Percentiles rank a stretch among this genome's conserved stretches.
Conservation (phyloP, 345 rosid genomes). For the Microcos paniculata region DNA sequence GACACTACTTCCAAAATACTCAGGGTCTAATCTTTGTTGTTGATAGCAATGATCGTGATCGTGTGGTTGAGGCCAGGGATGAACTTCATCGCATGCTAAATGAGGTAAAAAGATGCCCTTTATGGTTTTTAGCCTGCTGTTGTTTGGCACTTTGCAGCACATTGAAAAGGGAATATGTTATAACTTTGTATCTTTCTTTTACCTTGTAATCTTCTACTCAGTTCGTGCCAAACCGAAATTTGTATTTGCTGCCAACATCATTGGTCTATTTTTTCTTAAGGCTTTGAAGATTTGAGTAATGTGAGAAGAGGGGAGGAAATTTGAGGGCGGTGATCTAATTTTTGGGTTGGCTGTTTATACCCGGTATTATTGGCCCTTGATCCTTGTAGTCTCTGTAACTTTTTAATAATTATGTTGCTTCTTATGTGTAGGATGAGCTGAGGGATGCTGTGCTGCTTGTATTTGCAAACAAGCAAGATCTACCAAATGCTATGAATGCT, state of each 20-base stretch:
- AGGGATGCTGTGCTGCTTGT: conserved; percentile 94
- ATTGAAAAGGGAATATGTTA: not conserved
- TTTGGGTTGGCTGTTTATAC: not conserved
- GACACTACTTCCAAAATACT: conserved; percentile 78
- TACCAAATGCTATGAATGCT: conserved; percentile 85
- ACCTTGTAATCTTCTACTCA: not conserved
- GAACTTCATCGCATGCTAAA: conserved; percentile 82
- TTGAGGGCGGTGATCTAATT: not conserved
- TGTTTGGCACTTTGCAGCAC: not conserved
- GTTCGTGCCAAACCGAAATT: not conserved
- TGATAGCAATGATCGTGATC: conserved; percentile 82
- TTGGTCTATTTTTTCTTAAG: not conserved
- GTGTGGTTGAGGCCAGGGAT: conserved; percentile 71
- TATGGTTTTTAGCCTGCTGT: not conserved
- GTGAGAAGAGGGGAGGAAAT: not conserved
- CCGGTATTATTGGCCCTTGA: too few relatives aligned
- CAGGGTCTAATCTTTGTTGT: conserved; percentile 89
- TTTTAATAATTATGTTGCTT: not conserved
- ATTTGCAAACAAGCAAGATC: conserved; percentile 88
- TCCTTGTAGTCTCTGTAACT: too few relatives aligned
- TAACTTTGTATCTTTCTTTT: not conserved
- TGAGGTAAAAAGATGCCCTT: conserved; percentile 45
- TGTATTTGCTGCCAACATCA: not conserved
- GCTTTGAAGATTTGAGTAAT: not conserved
- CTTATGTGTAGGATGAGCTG: conserved; percentile 64